Percentiles rank a stretch among this genome's conserved stretches.
Conservation (phyloP, 139 green algal species). For the Marvania coccoides region DNA sequence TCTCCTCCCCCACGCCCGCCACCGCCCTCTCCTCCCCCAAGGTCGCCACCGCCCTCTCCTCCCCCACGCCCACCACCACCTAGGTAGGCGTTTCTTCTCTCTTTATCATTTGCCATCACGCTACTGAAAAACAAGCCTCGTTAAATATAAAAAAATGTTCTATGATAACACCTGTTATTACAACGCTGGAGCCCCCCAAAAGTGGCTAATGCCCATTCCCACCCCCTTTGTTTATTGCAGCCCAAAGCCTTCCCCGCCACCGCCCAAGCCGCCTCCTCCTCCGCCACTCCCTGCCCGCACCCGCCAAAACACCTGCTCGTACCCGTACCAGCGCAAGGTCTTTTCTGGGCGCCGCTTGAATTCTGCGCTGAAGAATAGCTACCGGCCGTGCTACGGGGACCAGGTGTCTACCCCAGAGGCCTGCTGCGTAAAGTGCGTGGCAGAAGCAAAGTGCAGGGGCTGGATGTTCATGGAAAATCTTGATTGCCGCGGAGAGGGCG, state of each 20-base stretch:
- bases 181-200: not conserved
- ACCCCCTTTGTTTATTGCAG: not conserved
- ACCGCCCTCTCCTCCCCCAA: not conserved
- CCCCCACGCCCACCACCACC: no score
- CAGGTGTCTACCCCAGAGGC: not conserved
- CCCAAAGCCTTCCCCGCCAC: not conserved
- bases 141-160: no score
- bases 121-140: no score
- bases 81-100: no score
- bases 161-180: not conserved
- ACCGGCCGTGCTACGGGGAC: not conserved
- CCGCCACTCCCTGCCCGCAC: not conserved
- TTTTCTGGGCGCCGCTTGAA: not conserved
- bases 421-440: slow-evolving; percentile 2
- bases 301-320: not conserved
- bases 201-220: not conserved
- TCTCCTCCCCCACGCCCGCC: no score
- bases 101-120: no score
- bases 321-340: not conserved
- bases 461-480: slow-evolving; percentile 1
- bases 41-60: not conserved
- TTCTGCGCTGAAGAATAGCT: not conserved
- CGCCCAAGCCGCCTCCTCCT: not conserved
- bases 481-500: not conserved
- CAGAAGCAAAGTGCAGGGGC: not conserved